Evolutionary conservation across 2,329 filamentous ascomycete species (phyloP), one percentile per base, ranked within the genome.

Genomic region (Ambrosiella xylebori): DNA sequence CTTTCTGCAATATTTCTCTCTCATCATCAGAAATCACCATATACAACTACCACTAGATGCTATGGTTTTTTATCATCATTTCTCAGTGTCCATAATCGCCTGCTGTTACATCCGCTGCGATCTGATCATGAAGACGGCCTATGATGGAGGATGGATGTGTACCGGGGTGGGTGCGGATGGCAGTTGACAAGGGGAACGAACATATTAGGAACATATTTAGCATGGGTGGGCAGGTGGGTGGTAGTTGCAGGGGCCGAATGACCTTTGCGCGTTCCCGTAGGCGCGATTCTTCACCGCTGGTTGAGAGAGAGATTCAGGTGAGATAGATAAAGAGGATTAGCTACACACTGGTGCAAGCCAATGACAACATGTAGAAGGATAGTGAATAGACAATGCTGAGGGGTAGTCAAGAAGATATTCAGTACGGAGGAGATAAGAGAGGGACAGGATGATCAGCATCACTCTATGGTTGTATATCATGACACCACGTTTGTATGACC

Each of bases 241-340:
- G 47, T 35, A 51, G 8, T 51, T 11, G 47, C 47, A 51, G 47
- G 47, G 19, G 11, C 47, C 27, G 8, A 51, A 8, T 51, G 47
- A 36, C 37, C 37, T 54, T 54, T 41, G 52, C 52, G 38, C 52
- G 52, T 54, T 54, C 52, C 38, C 52, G 37, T 54, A 38, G 52
- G 36, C 52, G 52, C 38, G 37, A 41, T 36, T 35, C 35, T 54
- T 54, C 52, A 54, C 52, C 52, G 52, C 52, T 54, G 52, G 38
- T 54, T 54, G 47, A 51, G 19, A 51, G 47, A 27, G 47, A 35
- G 47, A 51, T 12, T 35, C 27, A 17, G 19, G 35, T 47, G n/a
- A 41, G 11, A 9, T 3, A 41, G 44, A 17, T 17, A n/a, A 47
- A 47, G 8, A 15, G 11, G n/a, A 47, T 47, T 13, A 47, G 27